phyloP scores from a whole-genome alignment of 768 basidiomycete species.

The Melanogaster broomeanus region DNA sequence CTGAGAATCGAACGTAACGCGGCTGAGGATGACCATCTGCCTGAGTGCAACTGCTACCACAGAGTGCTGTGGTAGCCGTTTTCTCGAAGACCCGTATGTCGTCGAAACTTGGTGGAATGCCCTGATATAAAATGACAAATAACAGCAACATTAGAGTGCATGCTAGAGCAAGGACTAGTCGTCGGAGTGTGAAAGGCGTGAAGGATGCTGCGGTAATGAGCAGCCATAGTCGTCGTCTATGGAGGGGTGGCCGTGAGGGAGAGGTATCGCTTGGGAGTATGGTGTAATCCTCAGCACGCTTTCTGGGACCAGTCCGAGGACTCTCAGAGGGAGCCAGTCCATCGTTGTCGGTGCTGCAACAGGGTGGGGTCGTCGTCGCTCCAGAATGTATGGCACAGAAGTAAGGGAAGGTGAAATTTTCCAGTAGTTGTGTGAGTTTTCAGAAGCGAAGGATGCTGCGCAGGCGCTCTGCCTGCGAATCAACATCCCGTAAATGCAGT shows the following conservation, averaged over 20 bases:
- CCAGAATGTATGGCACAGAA: neutral
- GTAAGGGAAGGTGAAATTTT: neutral
- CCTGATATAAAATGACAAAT: conserved; percentile 34
- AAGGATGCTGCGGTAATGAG: conserved; percentile 10
- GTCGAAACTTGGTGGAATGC: conserved; percentile 41
- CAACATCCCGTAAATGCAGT: too few species aligned
- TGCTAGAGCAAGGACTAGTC: conserved; percentile 24
- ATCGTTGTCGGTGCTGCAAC: neutral
- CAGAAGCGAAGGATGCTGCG: too few species aligned
- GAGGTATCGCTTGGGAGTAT: conserved; percentile 9
- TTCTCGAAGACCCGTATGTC: conserved; percentile 38
- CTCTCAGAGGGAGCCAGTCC: conserved; percentile 7
- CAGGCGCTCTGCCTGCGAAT: too few species aligned
- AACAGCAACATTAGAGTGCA: conserved; percentile 25
- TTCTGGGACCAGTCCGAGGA: neutral
- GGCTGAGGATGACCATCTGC: conserved; percentile 4
- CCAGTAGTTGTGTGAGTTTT: neutral
- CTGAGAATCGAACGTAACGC: conserved; percentile 51
- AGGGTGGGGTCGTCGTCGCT: neutral
- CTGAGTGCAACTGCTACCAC: conserved; percentile 14
- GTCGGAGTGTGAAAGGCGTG: conserved; percentile 26
- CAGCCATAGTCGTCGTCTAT: conserved; percentile 11
- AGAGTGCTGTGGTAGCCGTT: conserved; percentile 41
- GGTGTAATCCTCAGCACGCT: conserved; percentile 11
- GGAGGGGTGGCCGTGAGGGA: neutral